Base-by-base conservation (phyloP, 2,329 filamentous ascomycete species). In the Stemphylium lycopersici region DNA sequence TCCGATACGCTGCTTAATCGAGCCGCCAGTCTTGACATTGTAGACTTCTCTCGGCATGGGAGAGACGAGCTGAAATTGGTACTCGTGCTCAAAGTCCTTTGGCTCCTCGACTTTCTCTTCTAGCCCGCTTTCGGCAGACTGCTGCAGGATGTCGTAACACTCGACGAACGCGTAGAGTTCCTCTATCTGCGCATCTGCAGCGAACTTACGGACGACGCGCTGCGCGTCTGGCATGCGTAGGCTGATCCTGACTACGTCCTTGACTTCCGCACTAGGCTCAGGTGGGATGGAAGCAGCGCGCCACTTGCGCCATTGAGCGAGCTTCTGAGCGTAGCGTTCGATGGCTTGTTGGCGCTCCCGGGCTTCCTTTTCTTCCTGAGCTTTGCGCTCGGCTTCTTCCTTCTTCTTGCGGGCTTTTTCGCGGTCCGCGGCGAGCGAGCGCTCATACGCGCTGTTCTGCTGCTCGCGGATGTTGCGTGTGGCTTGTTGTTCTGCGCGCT, bases 141-240 rank as follows among this genome's bases (percentile, higher is more conserved):
- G 75, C 32, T 83, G 75, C 3, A 92, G 65, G 5, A 89, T 65
- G 47, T 91, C 87, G 71, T 92, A 88, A 77, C 93, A 98, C 71
- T 99, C 95, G 2, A 98, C 92, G 77, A 96, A 97, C 0, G 93
- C 95, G 74, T 98, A 98, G 5, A 99, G 78, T 68, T 97, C 92
- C 71, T 98, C 93, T 33, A 98, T 79, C 2, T 84, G 81, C 0
- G 90, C 85, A n/a, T 85, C 80, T 1, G 83, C 80, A 0, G 80
- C 75, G 72, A 99, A 98, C 44, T 84, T 85, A 37, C 93, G 84
- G 51, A 96, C 84, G 2, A 96, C 84, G 37, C 93, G 83, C 43
- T 91, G 89, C 0, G 86, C 89, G 4, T 84, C 88, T 0, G 81
- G 79, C 66, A 88, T 76, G 12, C 85, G 80, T 22, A 89, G 75